phyloP scores from a whole-genome alignment of 495 filamentous ascomycete species.

The Neurospora hispaniola region DNA sequence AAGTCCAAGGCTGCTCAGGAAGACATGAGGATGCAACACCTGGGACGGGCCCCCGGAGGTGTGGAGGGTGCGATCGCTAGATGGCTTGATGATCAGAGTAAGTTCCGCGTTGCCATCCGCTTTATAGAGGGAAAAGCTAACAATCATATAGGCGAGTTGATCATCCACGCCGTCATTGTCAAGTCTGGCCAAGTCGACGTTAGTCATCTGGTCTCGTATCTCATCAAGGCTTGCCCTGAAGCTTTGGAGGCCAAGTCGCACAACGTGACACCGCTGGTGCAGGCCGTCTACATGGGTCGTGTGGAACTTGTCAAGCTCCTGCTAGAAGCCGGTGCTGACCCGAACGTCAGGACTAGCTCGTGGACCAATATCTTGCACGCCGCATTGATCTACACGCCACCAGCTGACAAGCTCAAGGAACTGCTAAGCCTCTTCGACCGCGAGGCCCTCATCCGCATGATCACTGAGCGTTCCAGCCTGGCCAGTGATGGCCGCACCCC shows the following conservation, averaged over 20 bases:
- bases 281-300: slow-evolving; percentile 44
- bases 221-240: slow-evolving; percentile 47
- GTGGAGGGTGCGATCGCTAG: slow-evolving; percentile 47
- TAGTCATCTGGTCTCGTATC: slow-evolving; percentile 46
- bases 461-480: slow-evolving; percentile 29
- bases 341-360: slow-evolving; percentile 38
- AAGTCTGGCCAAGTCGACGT: slow-evolving; percentile 26
- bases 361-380: slow-evolving; percentile 53
- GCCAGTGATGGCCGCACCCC: slow-evolving; percentile 25
- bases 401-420: slow-evolving; percentile 20
- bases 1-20: slow-evolving; percentile 40
- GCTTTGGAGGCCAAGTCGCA: slow-evolving; percentile 45
- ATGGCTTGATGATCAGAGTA: slow-evolving; percentile 49
- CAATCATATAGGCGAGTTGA: slow-evolving; percentile 40
- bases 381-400: slow-evolving; percentile 27
- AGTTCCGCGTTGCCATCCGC: slow-evolving; percentile 13
- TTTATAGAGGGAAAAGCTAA: slow-evolving; percentile 13
- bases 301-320: slow-evolving; percentile 46
- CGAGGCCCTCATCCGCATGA: slow-evolving; percentile 28
- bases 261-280: slow-evolving; percentile 50
- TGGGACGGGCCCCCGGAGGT: slow-evolving; percentile 42
- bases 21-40: slow-evolving; percentile 44
- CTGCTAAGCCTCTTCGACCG: slow-evolving; percentile 46
- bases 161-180: slow-evolving; percentile 56
- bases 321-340: slow-evolving; percentile 54